Base-by-base conservation (phyloP, 2,329 filamentous ascomycete species). In the Colletotrichum sp. region DNA sequence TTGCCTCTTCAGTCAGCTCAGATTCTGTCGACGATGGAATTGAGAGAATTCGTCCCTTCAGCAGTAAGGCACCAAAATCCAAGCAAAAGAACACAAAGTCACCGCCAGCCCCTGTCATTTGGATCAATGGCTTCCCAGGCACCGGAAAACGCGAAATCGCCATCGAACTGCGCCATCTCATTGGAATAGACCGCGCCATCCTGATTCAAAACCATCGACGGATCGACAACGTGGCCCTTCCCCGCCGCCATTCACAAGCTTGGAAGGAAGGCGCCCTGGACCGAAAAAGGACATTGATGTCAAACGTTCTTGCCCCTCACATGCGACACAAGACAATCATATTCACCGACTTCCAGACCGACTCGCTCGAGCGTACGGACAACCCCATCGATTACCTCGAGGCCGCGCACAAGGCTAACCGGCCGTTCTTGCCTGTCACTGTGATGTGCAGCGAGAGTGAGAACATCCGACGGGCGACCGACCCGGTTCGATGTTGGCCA, bases 41-140 rank as follows among this genome's bases (percentile, higher is more conserved):
- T 13, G 0, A 3, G 15, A 0, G 6, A 16, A 7, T 22, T 16
- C 0, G 3, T 48, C 11, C 4, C 44, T 48, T n/a, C 19, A 19
- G 6, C 11, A 7, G 1, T 0, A 48, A 7, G 15, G 2, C n/a
- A 1, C 8, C 9, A 3, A 22, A 13, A 22, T 2, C n/a, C 3
- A 48, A 22, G n/a, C 11, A 48, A 48, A 48, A 19, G 8, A 19
- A n/a, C 8, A n/a, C 39, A 11, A n/a, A 22, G 11, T n/a, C 44
- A 13, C 39, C 39, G 11, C 8, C 44, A 48, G 44, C 44, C 0
- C 44, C 44, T 4, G 44, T 48, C n/a, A 48, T 48, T 48, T 48
- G n/a, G 44, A 48, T 48, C 5, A 48, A 22, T 11, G 6, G 44
- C 44, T 48, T 48, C 11, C 44, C 44, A 13, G 44, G 44, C 6